Evolutionary conservation across 2,329 filamentous ascomycete species (phyloP), one percentile per base, ranked within the genome.

Genomic region (Sclerotinia glacialis): DNA sequence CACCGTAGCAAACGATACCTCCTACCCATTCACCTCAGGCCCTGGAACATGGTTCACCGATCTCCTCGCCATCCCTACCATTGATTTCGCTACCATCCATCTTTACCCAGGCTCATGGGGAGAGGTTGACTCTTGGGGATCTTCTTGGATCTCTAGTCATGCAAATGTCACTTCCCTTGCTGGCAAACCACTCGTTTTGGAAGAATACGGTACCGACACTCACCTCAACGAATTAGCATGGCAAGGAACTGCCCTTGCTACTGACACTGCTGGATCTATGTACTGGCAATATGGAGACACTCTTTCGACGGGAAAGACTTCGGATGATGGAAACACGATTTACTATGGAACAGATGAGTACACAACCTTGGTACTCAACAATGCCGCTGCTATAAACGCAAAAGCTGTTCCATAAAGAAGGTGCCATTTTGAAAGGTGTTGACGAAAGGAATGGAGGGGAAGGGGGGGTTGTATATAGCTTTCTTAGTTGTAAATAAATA

Each of bases 11-110:
- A 50, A 56, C 1, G 78, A 78, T 28, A 78, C 76, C 6, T 76
- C 72, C 31, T 84, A 83, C 67, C 80, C 80, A 1, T 84, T 81
- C 71, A 70, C 69, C 2, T 53, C 60, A 1, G 77, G 74, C 42
- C 71, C 71, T 56, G 82, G 85, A n/a, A 72, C 79, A 6, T 79
- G 84, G 73, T 85, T 81, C 68, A 78, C 77, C 16, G 75, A 76
- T 7, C 71, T 83, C 68, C 77, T 85, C 3, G 77, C 74, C 2
- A 80, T 85, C 55, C 73, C 78, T 7, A 68, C 61, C 53, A 79
- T 85, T 46, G 82, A 83, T 69, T 85, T 83, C 67, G 83, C 80
- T 14, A 84, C 82, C 1, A 80, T 83, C 70, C 83, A 85, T 71
- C 73, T 84, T 16, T 86, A 85, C 68, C 81, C 82, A 0, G 53